These are phyloP conservation scores for Monosporascus sp. DNA, from an alignment of 2,329 filamentous ascomycete species.

Conservation along the genomic window DNA sequence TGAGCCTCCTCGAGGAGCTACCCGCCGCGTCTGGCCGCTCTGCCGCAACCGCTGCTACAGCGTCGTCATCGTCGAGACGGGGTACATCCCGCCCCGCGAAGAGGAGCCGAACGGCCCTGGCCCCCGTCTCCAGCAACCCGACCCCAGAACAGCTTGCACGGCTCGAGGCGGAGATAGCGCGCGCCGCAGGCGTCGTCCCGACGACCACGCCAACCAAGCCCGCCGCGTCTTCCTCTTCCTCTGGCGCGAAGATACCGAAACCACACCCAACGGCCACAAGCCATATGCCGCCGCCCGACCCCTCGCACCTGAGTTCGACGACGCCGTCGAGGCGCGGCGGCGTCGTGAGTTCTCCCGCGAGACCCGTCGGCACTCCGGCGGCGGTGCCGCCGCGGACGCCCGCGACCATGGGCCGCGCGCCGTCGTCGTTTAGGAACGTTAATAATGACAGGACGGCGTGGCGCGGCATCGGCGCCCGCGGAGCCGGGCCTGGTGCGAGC, in stretches of 20 bases:
- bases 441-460: not conserved
- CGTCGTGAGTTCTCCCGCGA: not conserved
- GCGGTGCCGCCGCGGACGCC: not conserved
- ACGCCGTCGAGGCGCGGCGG: not conserved
- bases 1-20: conserved; percentile 5
- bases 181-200: not conserved
- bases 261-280: too few relatives aligned
- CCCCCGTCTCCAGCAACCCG: not conserved
- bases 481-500: not conserved
- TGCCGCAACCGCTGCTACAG: not conserved
- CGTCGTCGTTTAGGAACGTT: not conserved
- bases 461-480: not conserved
- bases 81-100: not conserved
- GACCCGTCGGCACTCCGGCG: not conserved
- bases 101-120: not conserved
- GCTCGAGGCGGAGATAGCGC: conserved; percentile 1
- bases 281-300: too few relatives aligned
- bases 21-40: not conserved
- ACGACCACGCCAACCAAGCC: not conserved
- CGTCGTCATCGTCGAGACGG: not conserved
- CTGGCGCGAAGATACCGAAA: too few relatives aligned
- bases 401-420: not conserved
- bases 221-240: not conserved
- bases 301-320: not conserved
- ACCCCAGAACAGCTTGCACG: not conserved